Base-by-base conservation (phyloP, 2,329 filamentous ascomycete species). In the Calonectria montana region DNA sequence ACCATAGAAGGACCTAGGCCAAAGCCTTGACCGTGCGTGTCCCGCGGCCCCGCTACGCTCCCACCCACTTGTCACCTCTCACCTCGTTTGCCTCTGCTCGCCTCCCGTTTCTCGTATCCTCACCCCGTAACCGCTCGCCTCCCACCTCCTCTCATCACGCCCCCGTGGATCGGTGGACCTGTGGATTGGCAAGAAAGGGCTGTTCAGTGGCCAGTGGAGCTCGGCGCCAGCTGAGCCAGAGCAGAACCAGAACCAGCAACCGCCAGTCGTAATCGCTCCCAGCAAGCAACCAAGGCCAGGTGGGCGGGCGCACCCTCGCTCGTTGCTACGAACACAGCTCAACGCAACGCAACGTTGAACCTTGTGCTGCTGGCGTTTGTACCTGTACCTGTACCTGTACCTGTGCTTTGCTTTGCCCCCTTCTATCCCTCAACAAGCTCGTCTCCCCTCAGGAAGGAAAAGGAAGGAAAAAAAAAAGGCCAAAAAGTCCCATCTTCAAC, bases 21-120 rank as follows among this genome's bases (percentile, higher is more conserved):
- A 57, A 45, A 62, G 45, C 25, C 65, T 43, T 61, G 53, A 53
- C 41, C 29, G 65, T 67, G 65, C 43, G 57, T 47, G 35, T 25
- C 31, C 63, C 57, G 18, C 57, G 65, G 65, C 55, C 65, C 65
- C 65, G 65, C 65, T 59, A 48, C 45, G 45, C 57, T 69, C 27
- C 67, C 57, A 63, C 67, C 61, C 61, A 57, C 50, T 41, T 70
- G 29, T 57, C 67, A 64, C 67, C 57, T 69, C 67, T 64, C 61
- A 69, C 57, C 67, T 69, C 48, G 47, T 55, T 21, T 37, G 59
- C n/a, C 37, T 48, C 50, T 47, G 25, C 47, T 50, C 55, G 35
- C 48, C 63, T 41, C 25, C 59, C 16, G 31, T 48, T 59, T 41
- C 57, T 45, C 57, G 57, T 62, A 62, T 62, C 37, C 48, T 65